Evolutionary conservation across 495 filamentous ascomycete genomes (phyloP).

Genomic region (Lasiosphaeria ovina): DNA sequence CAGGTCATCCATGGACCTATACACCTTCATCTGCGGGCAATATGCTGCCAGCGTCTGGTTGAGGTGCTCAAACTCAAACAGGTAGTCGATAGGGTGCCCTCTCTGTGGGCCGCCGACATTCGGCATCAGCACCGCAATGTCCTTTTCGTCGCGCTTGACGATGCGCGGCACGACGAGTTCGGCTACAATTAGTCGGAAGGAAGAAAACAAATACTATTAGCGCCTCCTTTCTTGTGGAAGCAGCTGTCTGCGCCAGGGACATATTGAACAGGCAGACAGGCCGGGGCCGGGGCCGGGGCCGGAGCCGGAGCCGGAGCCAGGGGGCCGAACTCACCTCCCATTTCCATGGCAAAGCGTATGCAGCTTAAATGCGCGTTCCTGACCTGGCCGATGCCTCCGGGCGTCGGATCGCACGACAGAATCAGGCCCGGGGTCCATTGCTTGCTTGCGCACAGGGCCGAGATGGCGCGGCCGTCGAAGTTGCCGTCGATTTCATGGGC

Average conservation of each 20-base stretch:
- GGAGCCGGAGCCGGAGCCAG: no score
- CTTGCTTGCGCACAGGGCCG: constrained; percentile 29
- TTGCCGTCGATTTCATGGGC: constrained; percentile 32
- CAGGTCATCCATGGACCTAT: constrained; percentile 27
- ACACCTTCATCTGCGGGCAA: constrained; percentile 39
- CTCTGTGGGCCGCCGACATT: constrained; percentile 15
- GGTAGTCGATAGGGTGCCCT: constrained; percentile 27
- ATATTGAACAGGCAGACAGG: background rate
- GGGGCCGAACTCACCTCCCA: constrained; percentile 27
- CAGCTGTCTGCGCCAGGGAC: background rate
- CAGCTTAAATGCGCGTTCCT: constrained; percentile 36
- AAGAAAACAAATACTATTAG: no score
- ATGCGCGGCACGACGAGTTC: constrained; percentile 33
- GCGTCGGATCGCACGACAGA: constrained; percentile 30
- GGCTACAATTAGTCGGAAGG: constrained; percentile 16
- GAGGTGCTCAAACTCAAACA: constrained; percentile 39
- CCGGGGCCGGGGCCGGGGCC: no score
- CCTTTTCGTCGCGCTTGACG: constrained; percentile 17
- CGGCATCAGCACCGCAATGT: constrained; percentile 15
- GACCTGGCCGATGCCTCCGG: constrained; percentile 30
- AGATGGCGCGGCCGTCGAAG: constrained; percentile 27
- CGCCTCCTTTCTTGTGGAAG: no score
- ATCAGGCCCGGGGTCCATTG: constrained; percentile 32
- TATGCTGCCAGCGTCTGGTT: constrained; percentile 22
- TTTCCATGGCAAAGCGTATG: constrained; percentile 39